Evolutionary conservation across 805 yeast genomes (phyloP), one percentile per base, ranked within the genome.

Genomic region (Cyberlindnera mrakii): DNA sequence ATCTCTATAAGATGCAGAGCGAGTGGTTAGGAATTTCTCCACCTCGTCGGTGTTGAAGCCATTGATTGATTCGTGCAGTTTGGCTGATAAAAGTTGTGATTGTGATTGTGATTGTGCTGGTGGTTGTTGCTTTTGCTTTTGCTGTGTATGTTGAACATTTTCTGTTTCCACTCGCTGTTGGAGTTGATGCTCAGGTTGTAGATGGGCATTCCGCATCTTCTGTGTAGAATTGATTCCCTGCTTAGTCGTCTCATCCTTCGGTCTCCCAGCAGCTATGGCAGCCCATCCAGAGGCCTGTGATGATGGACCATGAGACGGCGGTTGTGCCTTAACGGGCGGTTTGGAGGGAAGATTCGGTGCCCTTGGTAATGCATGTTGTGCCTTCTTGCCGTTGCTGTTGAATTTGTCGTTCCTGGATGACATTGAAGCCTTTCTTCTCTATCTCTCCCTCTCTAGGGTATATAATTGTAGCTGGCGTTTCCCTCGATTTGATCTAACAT

Each of bases 201-300:
- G 19, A 10, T n/a, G 35, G 9, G 33, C 15, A 4, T 14, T 30
- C 33, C 6, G 6, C 17, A 7, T 15, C 33, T 4, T 23, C 11
- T 9, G 27, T 10, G 27, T 23, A 23, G 27, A 4, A 23, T 11
- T 23, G 10, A 23, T 10, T 10, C 27, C 27, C 11, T 23, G 36
- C 36, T 35, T 35, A 9, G 23, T 11, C 30, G 14, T 27, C 20
- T 29, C 34, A 14, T 30, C 33, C 37, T 20, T 39, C 39, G n/a
- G 23, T 33, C 39, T 45, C 3, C 43, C 39, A 13, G 52, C 53
- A 5, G 51, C 52, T 29, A 48, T 43, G 30, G 53, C 49, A 8
- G 55, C 55, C 55, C 55, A 52, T 0, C 53, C 55, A 27, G 40
- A 36, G 11, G 35, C 37, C 33, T 15, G 35, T 9, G 25, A 30